Evolutionary conservation across 257 asterid genomes (phyloP), one percentile per base, ranked within the genome.

Genomic region (Echium plantagineum): DNA sequence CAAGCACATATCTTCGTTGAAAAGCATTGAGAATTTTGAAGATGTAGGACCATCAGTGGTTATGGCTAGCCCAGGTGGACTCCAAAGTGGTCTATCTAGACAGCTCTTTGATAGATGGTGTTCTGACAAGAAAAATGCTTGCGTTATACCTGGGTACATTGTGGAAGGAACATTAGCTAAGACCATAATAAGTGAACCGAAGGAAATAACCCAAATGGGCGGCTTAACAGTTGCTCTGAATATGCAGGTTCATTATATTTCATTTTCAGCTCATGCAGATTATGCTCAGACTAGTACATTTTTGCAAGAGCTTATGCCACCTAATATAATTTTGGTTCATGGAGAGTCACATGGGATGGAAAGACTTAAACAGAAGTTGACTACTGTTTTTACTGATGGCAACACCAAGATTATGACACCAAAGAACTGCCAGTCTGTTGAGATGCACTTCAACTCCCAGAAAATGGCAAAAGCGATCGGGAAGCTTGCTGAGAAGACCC

Each of bases 211-310:
- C 3, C 94, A 89, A 1, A 83, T 83, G 55, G 89, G 87, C 66
- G 99, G 99, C 22, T 68, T 93, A 74, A 77, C 78, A n/a, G 99
- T 94, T 64, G 86, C 97, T 52, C 81, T 89, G 21, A 78, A 83
- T 81, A 89, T 93, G 94, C 78, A 71, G 72, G 95, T 93, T 24
- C 96, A 86, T 75, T 93, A 93, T 59, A 81, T 93, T 68, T 93
- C 97, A 66, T 93, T 89, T 81, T 89, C 96, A 15, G 99, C 99
- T 72, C 99, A 93, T 4, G 99, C 99, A 0, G 99, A 93, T 66
- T 93, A 84, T 67, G 82, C 55, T 24, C 99, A 93, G 74, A 93
- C 99, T 9, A 89, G 99, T 79, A 78, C 95, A 1, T 93, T 93
- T 58, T 72, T 93, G 79, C 72, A 83, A 71, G 96, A 86, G 84